Conservation (phyloP, 805 yeast species). For the Candida qinlingensis region DNA sequence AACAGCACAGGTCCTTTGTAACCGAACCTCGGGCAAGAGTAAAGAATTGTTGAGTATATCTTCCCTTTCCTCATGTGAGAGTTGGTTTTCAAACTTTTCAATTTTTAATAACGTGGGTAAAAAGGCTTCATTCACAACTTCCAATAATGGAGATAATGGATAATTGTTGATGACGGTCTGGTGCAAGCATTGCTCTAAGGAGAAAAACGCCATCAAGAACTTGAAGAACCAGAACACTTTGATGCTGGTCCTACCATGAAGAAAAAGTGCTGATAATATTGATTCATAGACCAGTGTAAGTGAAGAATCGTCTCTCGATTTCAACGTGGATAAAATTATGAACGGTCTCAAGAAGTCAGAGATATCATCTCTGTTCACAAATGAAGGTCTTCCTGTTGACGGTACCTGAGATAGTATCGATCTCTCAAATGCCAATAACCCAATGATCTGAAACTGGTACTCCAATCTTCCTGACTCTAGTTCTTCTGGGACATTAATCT, state of each 20-base stretch:
- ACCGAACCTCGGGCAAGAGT: too few species aligned
- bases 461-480: constrained; percentile 8
- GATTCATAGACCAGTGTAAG: constrained; percentile 30
- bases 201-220: constrained; percentile 28
- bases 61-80: too few species aligned
- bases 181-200: neutral
- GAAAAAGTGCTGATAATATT: constrained; percentile 36
- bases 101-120: too few species aligned
- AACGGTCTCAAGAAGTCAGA: constrained; percentile 14
- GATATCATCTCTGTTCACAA: neutral
- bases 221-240: constrained; percentile 39
- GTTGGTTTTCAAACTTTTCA: too few species aligned
- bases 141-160: neutral
- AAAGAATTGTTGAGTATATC: too few species aligned
- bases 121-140: neutral
- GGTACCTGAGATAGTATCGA: neutral
- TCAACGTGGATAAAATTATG: constrained; percentile 12
- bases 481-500: constrained; percentile 3
- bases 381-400: neutral
- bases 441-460: constrained; percentile 10
- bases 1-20: too few species aligned
- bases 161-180: neutral
- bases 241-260: constrained; percentile 41
- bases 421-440: constrained; percentile 10
- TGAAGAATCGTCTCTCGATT: constrained; percentile 33